Evolutionary conservation across 306 rosid genomes (phyloP).

Genomic region (Gynostemma pentaphyllum): DNA sequence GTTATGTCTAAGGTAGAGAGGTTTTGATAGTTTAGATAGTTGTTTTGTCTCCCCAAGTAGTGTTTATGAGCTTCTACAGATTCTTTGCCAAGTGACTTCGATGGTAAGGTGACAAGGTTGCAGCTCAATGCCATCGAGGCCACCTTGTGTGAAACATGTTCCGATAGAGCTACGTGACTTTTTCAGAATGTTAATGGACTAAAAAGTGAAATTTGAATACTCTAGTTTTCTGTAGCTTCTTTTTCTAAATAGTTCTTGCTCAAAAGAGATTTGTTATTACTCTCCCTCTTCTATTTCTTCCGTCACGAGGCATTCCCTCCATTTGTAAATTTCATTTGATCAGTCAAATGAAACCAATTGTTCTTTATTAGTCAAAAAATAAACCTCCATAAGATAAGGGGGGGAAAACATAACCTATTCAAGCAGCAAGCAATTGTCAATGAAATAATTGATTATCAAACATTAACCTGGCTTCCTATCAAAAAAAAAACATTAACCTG

Average conservation of each 20-base stretch:
- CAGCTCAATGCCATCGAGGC: neutral
- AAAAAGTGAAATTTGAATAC: neutral
- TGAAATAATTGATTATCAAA: neutral
- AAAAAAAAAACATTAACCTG: neutral
- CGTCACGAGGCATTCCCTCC: neutral
- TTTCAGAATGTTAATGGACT: neutral
- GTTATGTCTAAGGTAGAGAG: neutral
- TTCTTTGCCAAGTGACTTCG: neutral
- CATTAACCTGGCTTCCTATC: neutral
- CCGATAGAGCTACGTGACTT: neutral
- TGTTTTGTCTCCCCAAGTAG: neutral
- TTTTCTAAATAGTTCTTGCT: neutral
- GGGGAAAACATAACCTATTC: neutral
- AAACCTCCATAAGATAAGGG: neutral
- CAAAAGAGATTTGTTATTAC: neutral
- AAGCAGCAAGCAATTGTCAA: neutral
- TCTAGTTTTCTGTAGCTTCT: neutral
- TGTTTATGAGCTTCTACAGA: neutral
- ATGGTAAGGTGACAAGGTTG: neutral
- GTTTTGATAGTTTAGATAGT: neutral
- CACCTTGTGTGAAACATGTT: neutral
- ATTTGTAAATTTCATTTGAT: neutral
- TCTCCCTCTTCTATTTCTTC: neutral
- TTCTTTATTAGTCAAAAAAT: neutral
- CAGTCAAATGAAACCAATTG: neutral